A percentile compares a stretch with the other conserved stretches of the same genome.
phyloP scores from a whole-genome alignment of 805 yeast genomes.

The Schwanniomyces polymorphus region DNA sequence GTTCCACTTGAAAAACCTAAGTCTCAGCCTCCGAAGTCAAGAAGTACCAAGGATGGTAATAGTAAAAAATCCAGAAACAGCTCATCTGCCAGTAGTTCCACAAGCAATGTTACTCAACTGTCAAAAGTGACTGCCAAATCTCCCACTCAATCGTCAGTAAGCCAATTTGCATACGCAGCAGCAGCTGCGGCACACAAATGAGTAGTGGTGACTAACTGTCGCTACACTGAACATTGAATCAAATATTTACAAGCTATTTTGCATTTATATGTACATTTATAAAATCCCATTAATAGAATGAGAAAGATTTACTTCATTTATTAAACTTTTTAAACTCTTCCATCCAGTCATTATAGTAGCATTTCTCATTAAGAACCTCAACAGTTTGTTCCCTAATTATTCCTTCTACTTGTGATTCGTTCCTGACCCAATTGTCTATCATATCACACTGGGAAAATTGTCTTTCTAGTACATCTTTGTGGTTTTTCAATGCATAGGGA shows the following conservation, averaged over 20 bases:
- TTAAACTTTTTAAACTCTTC: slow-evolving; percentile 15
- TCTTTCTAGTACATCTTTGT: slow-evolving; percentile 18
- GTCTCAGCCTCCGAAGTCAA: slow-evolving; percentile 5
- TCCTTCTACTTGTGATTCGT: slow-evolving; percentile 32
- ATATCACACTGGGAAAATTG: slow-evolving; percentile 25
- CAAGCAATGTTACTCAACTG: neutral
- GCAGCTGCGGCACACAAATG: slow-evolving; percentile 44
- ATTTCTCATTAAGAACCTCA: slow-evolving; percentile 33
- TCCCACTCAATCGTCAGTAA: slow-evolving; percentile 10
- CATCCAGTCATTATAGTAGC: slow-evolving; percentile 39
- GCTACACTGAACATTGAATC: neutral
- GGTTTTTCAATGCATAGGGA: slow-evolving; percentile 36
- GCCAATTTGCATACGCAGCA: slow-evolving; percentile 46
- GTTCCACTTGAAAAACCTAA: neutral
- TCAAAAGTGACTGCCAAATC: neutral
- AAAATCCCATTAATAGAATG: neutral
- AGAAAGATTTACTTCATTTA: neutral
- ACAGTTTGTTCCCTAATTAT: slow-evolving; percentile 34
- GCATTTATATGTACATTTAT: slow-evolving; percentile 1
- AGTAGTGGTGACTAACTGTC: neutral
- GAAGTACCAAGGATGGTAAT: slow-evolving; percentile 9
- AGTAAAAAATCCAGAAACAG: slow-evolving; percentile 3
- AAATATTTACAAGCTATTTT: neutral
- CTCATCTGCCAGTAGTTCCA: neutral
- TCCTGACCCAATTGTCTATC: slow-evolving; percentile 36